Percentiles rank a stretch among this genome's conserved stretches.
Evolutionary conservation across 768 basidiomycete genomes (phyloP).

Genomic region (Pleurotus tuoliensis): DNA sequence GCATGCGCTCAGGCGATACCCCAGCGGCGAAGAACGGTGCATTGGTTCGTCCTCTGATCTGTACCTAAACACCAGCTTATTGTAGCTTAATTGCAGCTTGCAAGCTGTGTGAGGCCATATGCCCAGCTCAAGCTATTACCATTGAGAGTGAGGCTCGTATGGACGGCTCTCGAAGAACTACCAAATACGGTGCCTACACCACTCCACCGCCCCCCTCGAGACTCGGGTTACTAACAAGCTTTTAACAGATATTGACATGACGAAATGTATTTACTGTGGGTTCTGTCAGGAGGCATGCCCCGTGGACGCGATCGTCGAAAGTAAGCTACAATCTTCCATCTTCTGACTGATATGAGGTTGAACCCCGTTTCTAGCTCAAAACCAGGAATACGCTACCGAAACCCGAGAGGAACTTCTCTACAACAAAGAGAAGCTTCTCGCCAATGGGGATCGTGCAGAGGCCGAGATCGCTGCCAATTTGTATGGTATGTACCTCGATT

Average conservation of each 20-base stretch:
- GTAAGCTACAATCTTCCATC: conserved; percentile 42
- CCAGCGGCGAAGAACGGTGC: conserved; percentile 97
- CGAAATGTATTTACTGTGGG: conserved; percentile 99
- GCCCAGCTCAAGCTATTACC: conserved; percentile 98
- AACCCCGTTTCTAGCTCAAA: conserved; percentile 64
- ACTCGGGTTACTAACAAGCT: conserved; percentile 8
- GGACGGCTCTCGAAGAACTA: conserved; percentile 95
- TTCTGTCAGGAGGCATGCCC: conserved; percentile 99
- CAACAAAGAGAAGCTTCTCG: conserved; percentile 98
- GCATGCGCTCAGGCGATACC: conserved; percentile 94
- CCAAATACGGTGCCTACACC: conserved; percentile 78
- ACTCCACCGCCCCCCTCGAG: conserved; percentile 7
- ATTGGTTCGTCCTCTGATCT: conserved; percentile 64
- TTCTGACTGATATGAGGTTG: conserved; percentile 9
- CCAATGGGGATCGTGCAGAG: conserved; percentile 94
- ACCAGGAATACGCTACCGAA: conserved; percentile 96
- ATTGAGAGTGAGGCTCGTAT: conserved; percentile 96
- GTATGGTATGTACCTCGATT: conserved; percentile 46
- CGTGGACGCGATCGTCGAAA: conserved; percentile 99
- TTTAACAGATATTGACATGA: conserved; percentile 93
- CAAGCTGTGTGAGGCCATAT: conserved; percentile 98
- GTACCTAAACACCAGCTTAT: conserved; percentile 6
- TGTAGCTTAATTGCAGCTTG: conserved; percentile 57
- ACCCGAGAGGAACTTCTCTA: conserved; percentile 97
- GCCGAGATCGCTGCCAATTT: conserved; percentile 97